phyloP scores from a whole-genome alignment of 257 asterid genomes.

The Fraxinus quadrangulata region DNA sequence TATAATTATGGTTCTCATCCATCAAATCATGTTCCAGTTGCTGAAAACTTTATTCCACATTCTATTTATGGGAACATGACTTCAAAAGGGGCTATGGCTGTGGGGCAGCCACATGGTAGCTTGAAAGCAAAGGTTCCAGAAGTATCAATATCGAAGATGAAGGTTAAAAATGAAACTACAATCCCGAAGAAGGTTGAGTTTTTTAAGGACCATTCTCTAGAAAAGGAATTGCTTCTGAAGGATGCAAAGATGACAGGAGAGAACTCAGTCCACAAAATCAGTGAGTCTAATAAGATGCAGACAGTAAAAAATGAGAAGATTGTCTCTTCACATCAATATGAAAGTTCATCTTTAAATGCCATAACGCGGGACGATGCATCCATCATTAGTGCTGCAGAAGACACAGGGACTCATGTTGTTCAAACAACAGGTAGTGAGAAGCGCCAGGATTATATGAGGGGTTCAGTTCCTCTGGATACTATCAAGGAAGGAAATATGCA shows the following conservation, averaged over 20 bases:
- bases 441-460: conserved; percentile 37
- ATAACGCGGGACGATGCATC: conserved; percentile 44
- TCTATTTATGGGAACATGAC: conserved; percentile 38
- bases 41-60: conserved; percentile 42
- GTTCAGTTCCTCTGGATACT: conserved; percentile 35
- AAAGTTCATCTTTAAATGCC: conserved; percentile 31
- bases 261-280: conserved; percentile 44
- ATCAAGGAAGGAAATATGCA: conserved; percentile 45
- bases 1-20: conserved; percentile 45
- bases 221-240: conserved; percentile 39
- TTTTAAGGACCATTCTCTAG: conserved; percentile 43
- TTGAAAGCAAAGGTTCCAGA: conserved; percentile 37
- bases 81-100: conserved; percentile 40
- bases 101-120: conserved; percentile 41
- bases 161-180: conserved; percentile 39
- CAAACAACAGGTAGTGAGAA: conserved; percentile 42
- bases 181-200: conserved; percentile 46
- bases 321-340: conserved; percentile 37
- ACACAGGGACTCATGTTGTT: conserved; percentile 36
- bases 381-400: conserved; percentile 33
- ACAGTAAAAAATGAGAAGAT: conserved; percentile 45
- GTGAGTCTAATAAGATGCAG: conserved; percentile 43
- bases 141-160: conserved; percentile 37
- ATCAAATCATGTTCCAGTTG: conserved; percentile 39
- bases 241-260: conserved; percentile 56